These are phyloP conservation scores for Plectranthus barbatus DNA, from an alignment of 257 asterid species.

Conservation along the genomic window DNA sequence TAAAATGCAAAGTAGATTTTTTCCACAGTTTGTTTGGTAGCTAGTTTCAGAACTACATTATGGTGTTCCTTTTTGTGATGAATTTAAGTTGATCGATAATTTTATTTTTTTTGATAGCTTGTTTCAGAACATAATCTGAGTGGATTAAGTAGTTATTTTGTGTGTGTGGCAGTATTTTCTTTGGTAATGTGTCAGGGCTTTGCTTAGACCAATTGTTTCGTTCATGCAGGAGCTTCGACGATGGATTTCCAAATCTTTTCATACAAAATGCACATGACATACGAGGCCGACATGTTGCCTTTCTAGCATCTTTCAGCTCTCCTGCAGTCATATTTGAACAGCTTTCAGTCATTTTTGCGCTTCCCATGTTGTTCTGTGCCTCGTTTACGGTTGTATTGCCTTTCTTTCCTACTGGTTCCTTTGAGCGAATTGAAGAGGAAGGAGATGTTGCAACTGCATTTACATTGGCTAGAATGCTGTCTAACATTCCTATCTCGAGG, in stretches of 20 bases:
- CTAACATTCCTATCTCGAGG: slow-evolving; percentile 79
- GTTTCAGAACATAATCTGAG: background rate
- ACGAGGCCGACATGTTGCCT: slow-evolving; percentile 83
- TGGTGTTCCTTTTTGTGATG: background rate
- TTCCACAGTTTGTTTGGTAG: too few relatives aligned
- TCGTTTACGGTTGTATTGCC: slow-evolving; percentile 78
- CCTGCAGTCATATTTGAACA: slow-evolving; percentile 85
- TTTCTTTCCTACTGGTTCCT: slow-evolving; percentile 90
- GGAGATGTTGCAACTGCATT: slow-evolving; percentile 96
- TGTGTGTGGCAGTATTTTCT: background rate
- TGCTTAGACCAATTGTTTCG: background rate
- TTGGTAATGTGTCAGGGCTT: background rate
- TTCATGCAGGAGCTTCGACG: slow-evolving; percentile 73
- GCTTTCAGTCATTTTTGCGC: slow-evolving; percentile 90
- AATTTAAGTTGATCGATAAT: background rate
- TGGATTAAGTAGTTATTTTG: background rate
- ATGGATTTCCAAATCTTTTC: slow-evolving; percentile 92
- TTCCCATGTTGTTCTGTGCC: slow-evolving; percentile 84
- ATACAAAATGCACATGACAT: slow-evolving; percentile 86
- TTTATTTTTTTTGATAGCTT: background rate
- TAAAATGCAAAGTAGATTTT: too few relatives aligned
- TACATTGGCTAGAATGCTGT: slow-evolving; percentile 91
- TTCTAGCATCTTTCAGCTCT: slow-evolving; percentile 91
- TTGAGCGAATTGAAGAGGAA: slow-evolving; percentile 91
- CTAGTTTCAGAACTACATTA: too few relatives aligned